Evolutionary conservation across 352 stramenopile genomes (phyloP).

Genomic region (Phytophthora vignae): DNA sequence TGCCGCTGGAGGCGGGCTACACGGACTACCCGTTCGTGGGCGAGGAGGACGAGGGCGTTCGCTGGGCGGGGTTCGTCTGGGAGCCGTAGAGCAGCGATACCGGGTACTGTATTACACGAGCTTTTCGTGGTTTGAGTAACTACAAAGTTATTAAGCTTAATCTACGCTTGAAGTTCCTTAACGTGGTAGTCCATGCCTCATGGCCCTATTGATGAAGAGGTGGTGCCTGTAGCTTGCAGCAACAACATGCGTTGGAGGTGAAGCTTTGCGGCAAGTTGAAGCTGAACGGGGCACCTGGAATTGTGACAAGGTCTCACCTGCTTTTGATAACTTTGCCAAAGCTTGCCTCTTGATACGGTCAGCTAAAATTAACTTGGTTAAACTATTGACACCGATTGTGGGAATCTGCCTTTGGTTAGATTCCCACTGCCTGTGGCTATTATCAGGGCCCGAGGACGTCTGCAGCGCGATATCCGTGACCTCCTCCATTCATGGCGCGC

Average conservation of each 20-base stretch:
- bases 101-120: no score
- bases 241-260: no score
- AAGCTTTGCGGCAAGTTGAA: neutral
- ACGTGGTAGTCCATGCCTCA: no score
- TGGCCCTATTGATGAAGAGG: neutral
- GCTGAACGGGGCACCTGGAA: neutral
- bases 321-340: neutral
- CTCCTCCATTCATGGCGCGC: constrained; percentile 7
- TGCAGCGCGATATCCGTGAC: neutral
- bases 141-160: no score
- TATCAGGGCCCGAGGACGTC: neutral
- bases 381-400: neutral
- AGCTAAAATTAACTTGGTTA: neutral
- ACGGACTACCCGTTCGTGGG: constrained; percentile 47
- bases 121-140: no score
- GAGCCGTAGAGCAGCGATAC: no score
- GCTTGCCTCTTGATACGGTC: neutral
- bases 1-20: constrained; percentile 45
- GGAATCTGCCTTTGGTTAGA: neutral
- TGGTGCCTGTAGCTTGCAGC: no score
- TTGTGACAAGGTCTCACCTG: neutral
- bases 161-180: no score
- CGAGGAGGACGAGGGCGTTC: neutral
- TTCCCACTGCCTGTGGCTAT: neutral
- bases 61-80: no score